Conservation (phyloP, 768 basidiomycete genomes). For the Lactarius indigo region DNA sequence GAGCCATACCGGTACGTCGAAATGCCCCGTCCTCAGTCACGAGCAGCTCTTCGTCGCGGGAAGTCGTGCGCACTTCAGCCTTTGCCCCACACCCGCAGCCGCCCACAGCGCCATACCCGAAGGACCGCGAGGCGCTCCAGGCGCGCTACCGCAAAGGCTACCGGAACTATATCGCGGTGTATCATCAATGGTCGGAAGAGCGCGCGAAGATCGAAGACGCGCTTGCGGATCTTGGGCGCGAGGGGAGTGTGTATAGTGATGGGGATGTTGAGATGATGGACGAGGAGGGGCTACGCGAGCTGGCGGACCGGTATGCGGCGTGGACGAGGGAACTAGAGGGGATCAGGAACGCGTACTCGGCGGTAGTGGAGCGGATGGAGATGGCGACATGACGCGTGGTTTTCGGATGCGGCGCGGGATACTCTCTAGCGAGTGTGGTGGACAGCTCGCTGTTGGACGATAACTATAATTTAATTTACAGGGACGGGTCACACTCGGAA, state of each 20-base stretch:
- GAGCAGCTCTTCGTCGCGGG: constrained; percentile 33
- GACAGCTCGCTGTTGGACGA: constrained; percentile 2
- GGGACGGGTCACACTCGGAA: background rate
- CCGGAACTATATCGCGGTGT: constrained; percentile 46
- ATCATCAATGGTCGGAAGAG: constrained; percentile 46
- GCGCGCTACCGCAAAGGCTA: constrained; percentile 52
- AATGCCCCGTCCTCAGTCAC: constrained; percentile 26
- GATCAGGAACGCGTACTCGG: constrained; percentile 42
- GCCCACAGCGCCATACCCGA: constrained; percentile 35
- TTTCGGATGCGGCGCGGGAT: background rate
- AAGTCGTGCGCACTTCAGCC: constrained; percentile 21
- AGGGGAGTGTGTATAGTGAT: constrained; percentile 43
- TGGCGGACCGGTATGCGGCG: constrained; percentile 44
- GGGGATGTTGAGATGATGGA: constrained; percentile 46
- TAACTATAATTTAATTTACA: constrained; percentile 13
- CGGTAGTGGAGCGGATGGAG: constrained; percentile 27
- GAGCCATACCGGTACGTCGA: constrained; percentile 17
- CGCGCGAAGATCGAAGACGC: constrained; percentile 52
- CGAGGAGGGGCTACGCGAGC: constrained; percentile 45
- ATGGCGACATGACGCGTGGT: constrained; percentile 5
- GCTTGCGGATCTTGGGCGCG: constrained; percentile 40
- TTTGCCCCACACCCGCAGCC: constrained; percentile 17
- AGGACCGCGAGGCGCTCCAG: constrained; percentile 51
- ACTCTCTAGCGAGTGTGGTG: background rate
- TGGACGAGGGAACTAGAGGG: constrained; percentile 52